These are phyloP conservation scores for Cucurbita pepo DNA, from an alignment of 306 rosid genomes.

Conservation along the genomic window DNA sequence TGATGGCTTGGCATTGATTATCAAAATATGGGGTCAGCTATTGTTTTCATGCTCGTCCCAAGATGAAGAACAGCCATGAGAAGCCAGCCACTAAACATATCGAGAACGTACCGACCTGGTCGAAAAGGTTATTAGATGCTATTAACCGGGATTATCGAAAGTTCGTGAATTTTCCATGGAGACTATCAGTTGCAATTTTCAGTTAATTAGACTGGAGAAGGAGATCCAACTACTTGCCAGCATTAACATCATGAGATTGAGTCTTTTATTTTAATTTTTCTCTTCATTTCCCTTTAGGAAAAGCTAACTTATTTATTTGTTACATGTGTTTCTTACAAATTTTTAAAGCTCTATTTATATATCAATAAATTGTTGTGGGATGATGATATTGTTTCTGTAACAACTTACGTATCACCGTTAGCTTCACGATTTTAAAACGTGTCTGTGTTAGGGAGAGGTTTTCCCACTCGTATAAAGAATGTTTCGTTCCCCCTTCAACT, in stretches of 20 bases:
- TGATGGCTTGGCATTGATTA: not conserved
- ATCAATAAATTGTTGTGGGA: not conserved
- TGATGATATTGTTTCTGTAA: too few species aligned
- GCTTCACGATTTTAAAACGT: too few species aligned
- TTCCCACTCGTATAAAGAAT: too few species aligned
- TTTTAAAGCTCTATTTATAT: not conserved
- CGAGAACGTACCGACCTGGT: not conserved
- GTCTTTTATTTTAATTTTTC: not conserved
- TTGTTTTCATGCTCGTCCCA: not conserved
- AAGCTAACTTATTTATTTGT: not conserved
- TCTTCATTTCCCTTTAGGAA: not conserved
- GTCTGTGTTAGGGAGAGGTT: too few species aligned
- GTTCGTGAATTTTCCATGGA: not conserved
- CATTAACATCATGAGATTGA: not conserved
- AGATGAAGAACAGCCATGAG: not conserved
- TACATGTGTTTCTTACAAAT: not conserved
- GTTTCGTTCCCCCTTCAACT: too few species aligned
- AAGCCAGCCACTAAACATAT: not conserved
- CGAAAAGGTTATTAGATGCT: not conserved
- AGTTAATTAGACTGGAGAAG: not conserved
- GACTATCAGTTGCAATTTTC: not conserved
- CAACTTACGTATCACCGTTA: too few species aligned
- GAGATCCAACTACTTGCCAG: not conserved
- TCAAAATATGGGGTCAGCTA: not conserved
- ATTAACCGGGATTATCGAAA: not conserved